phyloP scores from a whole-genome alignment of 768 basidiomycete genomes.

The Termitomyces sp. region DNA sequence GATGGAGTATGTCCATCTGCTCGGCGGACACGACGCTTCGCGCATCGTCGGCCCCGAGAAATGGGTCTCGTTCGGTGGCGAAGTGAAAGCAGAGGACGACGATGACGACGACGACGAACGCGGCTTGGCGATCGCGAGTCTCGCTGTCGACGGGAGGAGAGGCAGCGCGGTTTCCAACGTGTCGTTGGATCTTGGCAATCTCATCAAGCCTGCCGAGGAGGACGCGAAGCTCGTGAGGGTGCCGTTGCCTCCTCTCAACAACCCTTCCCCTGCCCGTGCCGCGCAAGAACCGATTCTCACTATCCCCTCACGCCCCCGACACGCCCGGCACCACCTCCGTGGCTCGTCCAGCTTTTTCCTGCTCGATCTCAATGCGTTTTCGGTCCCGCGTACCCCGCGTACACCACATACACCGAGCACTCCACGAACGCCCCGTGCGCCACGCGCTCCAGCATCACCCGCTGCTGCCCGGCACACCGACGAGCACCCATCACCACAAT shows the following conservation, averaged over 20 bases:
- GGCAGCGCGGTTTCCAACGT: constrained; percentile 40
- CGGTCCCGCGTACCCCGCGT: constrained; percentile 15
- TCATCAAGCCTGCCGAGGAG: constrained; percentile 30
- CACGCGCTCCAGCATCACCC: constrained; percentile 1
- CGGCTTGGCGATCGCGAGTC: constrained; percentile 13
- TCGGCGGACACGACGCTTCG: constrained; percentile 24
- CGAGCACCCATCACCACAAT: neutral
- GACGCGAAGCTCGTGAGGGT: constrained; percentile 19
- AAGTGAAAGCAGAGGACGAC: constrained; percentile 16
- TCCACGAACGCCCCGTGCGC: neutral
- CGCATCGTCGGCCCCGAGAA: constrained; percentile 23
- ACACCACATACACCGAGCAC: constrained; percentile 2
- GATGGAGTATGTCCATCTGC: constrained; percentile 59
- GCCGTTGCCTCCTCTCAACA: constrained; percentile 6
- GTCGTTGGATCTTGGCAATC: constrained; percentile 43
- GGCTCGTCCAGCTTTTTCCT: constrained; percentile 30
- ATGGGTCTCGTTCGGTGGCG: constrained; percentile 38
- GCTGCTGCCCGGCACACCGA: neutral
- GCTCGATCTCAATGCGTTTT: constrained; percentile 30
- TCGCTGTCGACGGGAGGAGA: constrained; percentile 22
- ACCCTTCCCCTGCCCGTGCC: constrained; percentile 3
- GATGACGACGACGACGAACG: constrained; percentile 3
- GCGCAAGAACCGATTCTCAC: constrained; percentile 23
- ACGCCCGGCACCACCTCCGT: constrained; percentile 26
- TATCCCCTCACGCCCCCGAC: constrained; percentile 28